Evolutionary conservation across 306 rosid species (phyloP).

Genomic region (Elaeagnus macrophylla): DNA sequence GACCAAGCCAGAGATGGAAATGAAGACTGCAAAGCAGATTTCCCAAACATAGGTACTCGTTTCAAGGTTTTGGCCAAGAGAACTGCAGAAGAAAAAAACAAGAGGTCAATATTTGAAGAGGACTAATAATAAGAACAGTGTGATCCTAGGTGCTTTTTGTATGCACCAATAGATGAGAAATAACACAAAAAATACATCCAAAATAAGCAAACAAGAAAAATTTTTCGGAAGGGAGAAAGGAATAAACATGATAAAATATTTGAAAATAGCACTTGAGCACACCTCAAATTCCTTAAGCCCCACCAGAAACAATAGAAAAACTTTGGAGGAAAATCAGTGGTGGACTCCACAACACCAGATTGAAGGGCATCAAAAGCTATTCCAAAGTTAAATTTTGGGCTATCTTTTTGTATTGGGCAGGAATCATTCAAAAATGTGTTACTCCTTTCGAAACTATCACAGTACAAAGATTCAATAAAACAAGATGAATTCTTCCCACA

Average conservation of each 20-base stretch:
- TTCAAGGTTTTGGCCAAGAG: constrained; percentile 8
- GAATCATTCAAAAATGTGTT: constrained; percentile 36
- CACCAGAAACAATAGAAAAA: constrained; percentile 91
- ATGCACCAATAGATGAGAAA: not conserved
- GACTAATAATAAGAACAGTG: no score
- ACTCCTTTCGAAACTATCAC: constrained; percentile 13
- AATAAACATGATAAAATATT: no score
- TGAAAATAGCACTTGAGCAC: constrained; percentile 6
- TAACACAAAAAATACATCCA: no score
- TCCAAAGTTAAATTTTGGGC: constrained; percentile 57
- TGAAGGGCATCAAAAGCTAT: constrained; percentile 82
- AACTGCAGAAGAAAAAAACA: constrained; percentile 1
- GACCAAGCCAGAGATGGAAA: constrained; percentile 15
- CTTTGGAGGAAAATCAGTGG: constrained; percentile 59
- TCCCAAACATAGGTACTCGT: constrained; percentile 14
- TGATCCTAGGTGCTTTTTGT: not conserved
- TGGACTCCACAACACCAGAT: constrained; percentile 71
- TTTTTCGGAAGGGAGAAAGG: no score
- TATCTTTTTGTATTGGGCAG: constrained; percentile 50
- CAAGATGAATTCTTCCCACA: constrained; percentile 35
- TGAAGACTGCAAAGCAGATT: constrained; percentile 7
- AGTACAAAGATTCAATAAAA: constrained; percentile 26
- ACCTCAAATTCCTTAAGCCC: constrained; percentile 92
- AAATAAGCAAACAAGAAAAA: no score
- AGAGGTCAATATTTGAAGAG: not conserved